These are phyloP conservation scores for Annona squamosa DNA, from an alignment of 164 flowering plant species.

Conservation along the genomic window DNA sequence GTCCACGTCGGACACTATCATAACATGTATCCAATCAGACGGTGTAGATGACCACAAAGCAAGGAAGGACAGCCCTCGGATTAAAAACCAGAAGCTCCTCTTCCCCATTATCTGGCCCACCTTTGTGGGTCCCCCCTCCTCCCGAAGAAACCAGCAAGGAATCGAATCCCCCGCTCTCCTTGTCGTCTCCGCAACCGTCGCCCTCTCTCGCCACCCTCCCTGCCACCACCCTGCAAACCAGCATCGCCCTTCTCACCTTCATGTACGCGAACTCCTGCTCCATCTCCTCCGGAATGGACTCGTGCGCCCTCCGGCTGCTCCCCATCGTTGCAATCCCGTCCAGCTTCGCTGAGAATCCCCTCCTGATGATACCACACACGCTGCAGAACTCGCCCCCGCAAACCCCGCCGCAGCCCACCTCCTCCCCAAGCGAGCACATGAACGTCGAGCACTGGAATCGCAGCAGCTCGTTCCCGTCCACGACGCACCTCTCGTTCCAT, in stretches of 20 bases:
- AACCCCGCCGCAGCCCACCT: constrained; percentile 37
- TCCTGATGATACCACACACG: constrained; percentile 62
- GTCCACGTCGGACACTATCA: too few species aligned
- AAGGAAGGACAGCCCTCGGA: constrained; percentile 91
- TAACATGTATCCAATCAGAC: constrained; percentile 4
- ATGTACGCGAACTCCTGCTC: constrained; percentile 80
- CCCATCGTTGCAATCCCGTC: constrained; percentile 70
- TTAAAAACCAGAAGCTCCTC: constrained; percentile 75
- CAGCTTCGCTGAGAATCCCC: constrained; percentile 74
- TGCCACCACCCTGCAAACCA: constrained; percentile 85
- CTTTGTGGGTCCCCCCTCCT: constrained; percentile 20
- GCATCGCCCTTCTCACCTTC: constrained; percentile 74
- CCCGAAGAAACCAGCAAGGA: constrained; percentile 51
- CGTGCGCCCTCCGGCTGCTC: constrained; percentile 64
- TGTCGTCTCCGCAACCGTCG: constrained; percentile 19
- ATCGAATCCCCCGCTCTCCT: constrained; percentile 54
- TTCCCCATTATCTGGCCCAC: constrained; percentile 21
- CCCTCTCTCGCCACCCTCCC: constrained; percentile 63
- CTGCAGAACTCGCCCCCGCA: constrained; percentile 56
- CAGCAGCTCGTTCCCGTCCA: constrained; percentile 84
- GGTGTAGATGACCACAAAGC: constrained; percentile 76
- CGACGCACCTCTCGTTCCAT: constrained; percentile 61
- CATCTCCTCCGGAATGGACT: constrained; percentile 60
- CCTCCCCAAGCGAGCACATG: constrained; percentile 52
- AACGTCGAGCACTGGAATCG: constrained; percentile 76